Evolutionary conservation across 345 rosid species (phyloP).

Genomic region (Euphorbia tirucalli): DNA sequence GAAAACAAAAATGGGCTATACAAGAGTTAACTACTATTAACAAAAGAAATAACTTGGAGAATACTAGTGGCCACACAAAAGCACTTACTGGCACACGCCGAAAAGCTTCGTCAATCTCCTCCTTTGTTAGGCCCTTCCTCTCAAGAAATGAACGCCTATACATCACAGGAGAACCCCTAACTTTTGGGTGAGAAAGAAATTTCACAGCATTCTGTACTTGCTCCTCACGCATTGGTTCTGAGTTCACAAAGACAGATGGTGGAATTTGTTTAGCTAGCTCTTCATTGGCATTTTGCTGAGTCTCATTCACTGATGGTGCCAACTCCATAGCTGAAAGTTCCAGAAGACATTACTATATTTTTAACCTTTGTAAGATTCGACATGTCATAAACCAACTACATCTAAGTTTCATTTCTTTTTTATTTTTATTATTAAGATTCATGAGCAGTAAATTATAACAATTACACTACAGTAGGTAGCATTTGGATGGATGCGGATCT

Average conservation of each 20-base stretch:
- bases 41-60: not conserved
- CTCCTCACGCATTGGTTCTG: constrained; percentile 89
- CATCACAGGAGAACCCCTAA: constrained; percentile 83
- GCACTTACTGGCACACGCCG: constrained; percentile 79
- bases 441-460: not conserved
- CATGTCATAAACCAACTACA: not conserved
- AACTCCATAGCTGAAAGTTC: constrained; percentile 38
- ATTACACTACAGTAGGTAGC: not conserved
- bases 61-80: constrained; percentile 1
- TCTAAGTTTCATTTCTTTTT: no score
- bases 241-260: constrained; percentile 75
- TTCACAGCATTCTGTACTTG: constrained; percentile 94
- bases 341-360: not conserved
- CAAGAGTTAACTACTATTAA: constrained; percentile 8
- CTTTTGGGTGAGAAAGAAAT: constrained; percentile 93
- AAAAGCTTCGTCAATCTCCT: constrained; percentile 98
- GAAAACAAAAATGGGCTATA: constrained; percentile 4
- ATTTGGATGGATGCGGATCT: not conserved
- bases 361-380: not conserved
- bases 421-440: not conserved
- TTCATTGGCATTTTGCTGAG: constrained; percentile 42
- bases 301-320: constrained; percentile 42
- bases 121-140: constrained; percentile 91
- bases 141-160: constrained; percentile 93
- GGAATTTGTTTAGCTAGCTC: constrained; percentile 46